These are phyloP conservation scores for Castanea mollissima DNA, from an alignment of 306 rosid genomes.

Conservation along the genomic window DNA sequence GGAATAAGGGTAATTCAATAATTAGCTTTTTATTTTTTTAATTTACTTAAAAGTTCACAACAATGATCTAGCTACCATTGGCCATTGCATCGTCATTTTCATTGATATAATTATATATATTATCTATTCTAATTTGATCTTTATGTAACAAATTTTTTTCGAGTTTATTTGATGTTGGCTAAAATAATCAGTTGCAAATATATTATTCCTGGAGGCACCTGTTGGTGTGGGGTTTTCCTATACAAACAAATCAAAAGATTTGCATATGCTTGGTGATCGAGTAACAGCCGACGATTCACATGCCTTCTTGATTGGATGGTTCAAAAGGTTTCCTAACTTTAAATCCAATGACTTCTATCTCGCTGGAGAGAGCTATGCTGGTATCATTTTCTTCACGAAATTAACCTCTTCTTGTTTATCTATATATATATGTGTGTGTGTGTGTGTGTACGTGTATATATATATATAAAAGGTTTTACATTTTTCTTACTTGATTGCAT, in stretches of 20 bases:
- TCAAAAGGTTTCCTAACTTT: slow-evolving; percentile 54
- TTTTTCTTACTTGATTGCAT: neutral
- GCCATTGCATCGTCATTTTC: no score
- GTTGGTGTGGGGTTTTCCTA: slow-evolving; percentile 76
- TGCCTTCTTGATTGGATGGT: slow-evolving; percentile 59
- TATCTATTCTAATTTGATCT: neutral
- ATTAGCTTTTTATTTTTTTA: neutral
- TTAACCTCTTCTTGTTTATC: neutral
- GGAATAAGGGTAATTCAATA: slow-evolving; percentile 51
- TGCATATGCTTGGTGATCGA: slow-evolving; percentile 52
- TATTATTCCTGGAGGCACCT: slow-evolving; percentile 70
- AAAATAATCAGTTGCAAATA: slow-evolving; percentile 50
- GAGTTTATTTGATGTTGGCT: neutral
- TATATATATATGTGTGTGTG: no score
- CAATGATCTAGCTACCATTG: no score
- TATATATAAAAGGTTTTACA: no score
- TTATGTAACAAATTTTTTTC: neutral
- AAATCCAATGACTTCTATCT: slow-evolving; percentile 52
- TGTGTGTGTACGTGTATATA: no score
- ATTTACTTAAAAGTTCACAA: neutral
- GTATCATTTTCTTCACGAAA: slow-evolving; percentile 19
- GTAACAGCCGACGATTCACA: slow-evolving; percentile 55
- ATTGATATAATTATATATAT: neutral
- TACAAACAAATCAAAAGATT: slow-evolving; percentile 51
- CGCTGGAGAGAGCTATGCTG: slow-evolving; percentile 73